Percentiles rank a stretch among this genome's conserved stretches.
phyloP scores from a whole-genome alignment of 202 grass and related monocot genomes.

The Schoenoplectus tabernaemontani region DNA sequence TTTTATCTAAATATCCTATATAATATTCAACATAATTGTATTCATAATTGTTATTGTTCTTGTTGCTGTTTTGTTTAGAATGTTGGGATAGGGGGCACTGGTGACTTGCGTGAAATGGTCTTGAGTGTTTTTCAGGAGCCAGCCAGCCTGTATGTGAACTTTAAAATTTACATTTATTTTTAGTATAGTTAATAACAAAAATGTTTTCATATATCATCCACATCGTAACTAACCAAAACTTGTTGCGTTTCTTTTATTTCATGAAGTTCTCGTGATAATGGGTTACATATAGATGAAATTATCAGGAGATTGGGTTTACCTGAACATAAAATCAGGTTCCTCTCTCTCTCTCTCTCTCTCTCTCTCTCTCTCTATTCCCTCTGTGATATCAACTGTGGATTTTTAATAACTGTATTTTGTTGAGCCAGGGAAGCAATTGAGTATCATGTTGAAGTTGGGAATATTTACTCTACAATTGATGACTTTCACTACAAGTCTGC shows the following conservation, averaged over 20 bases:
- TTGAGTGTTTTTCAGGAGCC: conserved; percentile 80
- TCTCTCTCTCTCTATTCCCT: not conserved
- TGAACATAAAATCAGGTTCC: conserved; percentile 39
- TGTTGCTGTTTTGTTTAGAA: conserved; percentile 22
- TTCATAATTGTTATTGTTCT: not conserved
- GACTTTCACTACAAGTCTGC: conserved; percentile 62
- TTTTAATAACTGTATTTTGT: conserved; percentile 5
- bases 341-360: not conserved
- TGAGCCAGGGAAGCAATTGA: conserved; percentile 39
- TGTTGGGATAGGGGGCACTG: conserved; percentile 16
- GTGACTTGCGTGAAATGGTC: conserved; percentile 33
- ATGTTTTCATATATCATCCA: not conserved
- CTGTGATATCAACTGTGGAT: conserved; percentile 6
- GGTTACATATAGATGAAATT: conserved; percentile 42
- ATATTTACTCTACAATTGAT: conserved; percentile 84
- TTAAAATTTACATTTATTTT: conserved; percentile 6
- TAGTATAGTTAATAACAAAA: not conserved
- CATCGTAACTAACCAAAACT: not conserved
- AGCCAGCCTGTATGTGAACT: conserved; percentile 35
- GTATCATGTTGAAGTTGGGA: conserved; percentile 38
- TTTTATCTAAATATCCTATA: too few relatives aligned
- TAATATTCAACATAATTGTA: too few relatives aligned
- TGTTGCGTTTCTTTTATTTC: conserved; percentile 20
- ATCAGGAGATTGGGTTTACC: conserved; percentile 39
- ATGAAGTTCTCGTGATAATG: conserved; percentile 53